phyloP scores from a whole-genome alignment of 352 stramenopile species.

The Phytophthora ohioensis region DNA sequence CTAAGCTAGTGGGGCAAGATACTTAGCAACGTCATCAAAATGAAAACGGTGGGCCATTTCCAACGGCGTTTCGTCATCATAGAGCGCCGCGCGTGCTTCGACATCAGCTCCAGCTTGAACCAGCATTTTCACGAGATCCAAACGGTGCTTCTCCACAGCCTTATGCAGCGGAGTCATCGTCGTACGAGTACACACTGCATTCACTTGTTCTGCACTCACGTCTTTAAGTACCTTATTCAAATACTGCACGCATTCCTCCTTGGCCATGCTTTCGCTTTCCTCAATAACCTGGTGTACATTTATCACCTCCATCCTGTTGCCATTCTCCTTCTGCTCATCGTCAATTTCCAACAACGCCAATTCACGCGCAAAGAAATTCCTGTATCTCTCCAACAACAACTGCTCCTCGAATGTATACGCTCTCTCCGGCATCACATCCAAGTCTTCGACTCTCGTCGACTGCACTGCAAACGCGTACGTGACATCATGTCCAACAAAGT shows the following conservation, averaged over 20 bases:
- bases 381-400: slow-evolving; percentile 63
- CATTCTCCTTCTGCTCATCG: slow-evolving; percentile 12
- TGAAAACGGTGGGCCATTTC: slow-evolving; percentile 67
- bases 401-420: slow-evolving; percentile 71
- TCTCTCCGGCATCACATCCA: slow-evolving; percentile 44
- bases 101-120: slow-evolving; percentile 53
- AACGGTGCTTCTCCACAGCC: slow-evolving; percentile 65
- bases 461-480: slow-evolving; percentile 62
- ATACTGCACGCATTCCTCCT: slow-evolving; percentile 11
- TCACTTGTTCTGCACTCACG: slow-evolving; percentile 35
- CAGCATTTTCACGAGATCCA: slow-evolving; percentile 59
- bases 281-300: slow-evolving; percentile 61
- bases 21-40: slow-evolving; percentile 49
- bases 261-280: slow-evolving; percentile 28
- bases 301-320: slow-evolving; percentile 11
- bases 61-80: slow-evolving; percentile 70
- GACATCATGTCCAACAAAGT: slow-evolving; percentile 72
- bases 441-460: slow-evolving; percentile 46
- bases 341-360: slow-evolving; percentile 43
- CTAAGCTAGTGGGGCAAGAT: too few species aligned
- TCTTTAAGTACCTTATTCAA: slow-evolving; percentile 29
- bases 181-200: slow-evolving; percentile 57
- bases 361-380: slow-evolving; percentile 51
- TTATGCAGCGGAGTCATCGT: slow-evolving; percentile 76
- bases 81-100: slow-evolving; percentile 50